phyloP scores from a whole-genome alignment of 108 stramenopile genomes.

The Cyclostephanos tholiformis region DNA sequence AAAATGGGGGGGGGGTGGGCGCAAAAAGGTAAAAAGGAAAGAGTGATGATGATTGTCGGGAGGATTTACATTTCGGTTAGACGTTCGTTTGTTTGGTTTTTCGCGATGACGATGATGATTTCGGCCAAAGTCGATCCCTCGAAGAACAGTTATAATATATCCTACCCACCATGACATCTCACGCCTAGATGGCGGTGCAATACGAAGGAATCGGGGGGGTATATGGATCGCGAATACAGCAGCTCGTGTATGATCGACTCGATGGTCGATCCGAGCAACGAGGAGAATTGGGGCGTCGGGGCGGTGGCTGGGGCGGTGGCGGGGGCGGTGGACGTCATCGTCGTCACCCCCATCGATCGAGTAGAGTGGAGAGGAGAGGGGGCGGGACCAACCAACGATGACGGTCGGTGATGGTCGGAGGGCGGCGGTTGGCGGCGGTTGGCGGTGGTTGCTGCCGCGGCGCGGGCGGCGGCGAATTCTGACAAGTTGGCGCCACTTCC shows the following conservation, averaged over 20 bases:
- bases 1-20: background rate
- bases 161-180: constrained; percentile 25
- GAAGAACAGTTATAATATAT: too few species aligned
- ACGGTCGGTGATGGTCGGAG: too few species aligned
- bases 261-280: constrained; percentile 38
- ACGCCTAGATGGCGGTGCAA: constrained; percentile 46
- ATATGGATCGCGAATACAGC: constrained; percentile 46
- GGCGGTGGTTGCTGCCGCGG: too few species aligned
- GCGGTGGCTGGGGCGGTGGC: background rate
- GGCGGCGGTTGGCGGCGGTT: too few species aligned
- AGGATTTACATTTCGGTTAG: too few species aligned
- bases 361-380: background rate
- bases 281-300: constrained; percentile 25
- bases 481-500: too few species aligned
- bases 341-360: background rate
- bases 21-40: too few species aligned
- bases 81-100: too few species aligned
- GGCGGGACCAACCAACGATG: background rate
- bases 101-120: background rate
- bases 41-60: too few species aligned
- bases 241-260: constrained; percentile 51
- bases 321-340: constrained; percentile 15
- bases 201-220: constrained; percentile 49
- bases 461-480: too few species aligned
- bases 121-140: too few species aligned